phyloP scores from a whole-genome alignment of 305 asterid species.

The Ruellia speciosa region DNA sequence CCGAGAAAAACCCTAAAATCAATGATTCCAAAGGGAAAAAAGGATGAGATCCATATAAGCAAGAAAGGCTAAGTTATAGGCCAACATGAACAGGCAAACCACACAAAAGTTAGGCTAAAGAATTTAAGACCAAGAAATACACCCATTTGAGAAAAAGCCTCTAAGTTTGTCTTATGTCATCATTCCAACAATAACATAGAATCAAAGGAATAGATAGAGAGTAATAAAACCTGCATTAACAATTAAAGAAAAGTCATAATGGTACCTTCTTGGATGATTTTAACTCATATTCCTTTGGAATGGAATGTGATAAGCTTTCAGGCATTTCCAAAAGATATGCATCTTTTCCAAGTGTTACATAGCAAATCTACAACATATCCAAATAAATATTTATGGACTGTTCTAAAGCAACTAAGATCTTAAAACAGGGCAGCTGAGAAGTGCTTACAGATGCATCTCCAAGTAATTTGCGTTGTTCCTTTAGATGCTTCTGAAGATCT shows the following conservation, averaged over 20 bases:
- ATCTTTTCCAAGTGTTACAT: conserved; percentile 84
- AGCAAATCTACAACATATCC: conserved; percentile 48
- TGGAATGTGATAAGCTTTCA: conserved; percentile 56
- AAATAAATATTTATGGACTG: conserved; percentile 12
- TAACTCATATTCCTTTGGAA: conserved; percentile 75
- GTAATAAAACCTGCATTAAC: background rate
- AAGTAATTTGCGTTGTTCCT: conserved; percentile 68
- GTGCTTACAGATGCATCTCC: conserved; percentile 79
- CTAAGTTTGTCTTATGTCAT: background rate
- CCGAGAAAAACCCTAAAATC: conserved; percentile 71
- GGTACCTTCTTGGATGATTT: conserved; percentile 86
- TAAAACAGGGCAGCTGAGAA: conserved; percentile 17
- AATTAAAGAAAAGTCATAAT: too few species aligned
- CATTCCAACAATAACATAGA: background rate
- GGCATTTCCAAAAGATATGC: conserved; percentile 91
- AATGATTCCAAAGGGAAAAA: conserved; percentile 18
- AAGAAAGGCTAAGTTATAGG: conserved; percentile 10
- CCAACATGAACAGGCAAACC: conserved; percentile 8
- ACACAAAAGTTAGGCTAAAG: background rate
- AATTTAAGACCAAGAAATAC: background rate
- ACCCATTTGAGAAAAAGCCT: background rate
- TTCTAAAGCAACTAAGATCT: conserved; percentile 10
- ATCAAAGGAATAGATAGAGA: background rate
- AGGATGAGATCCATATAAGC: conserved; percentile 9
- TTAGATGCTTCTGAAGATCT: conserved; percentile 58